Evolutionary conservation across 495 filamentous ascomycete species (phyloP).

Genomic region (Neurospora sp.): DNA sequence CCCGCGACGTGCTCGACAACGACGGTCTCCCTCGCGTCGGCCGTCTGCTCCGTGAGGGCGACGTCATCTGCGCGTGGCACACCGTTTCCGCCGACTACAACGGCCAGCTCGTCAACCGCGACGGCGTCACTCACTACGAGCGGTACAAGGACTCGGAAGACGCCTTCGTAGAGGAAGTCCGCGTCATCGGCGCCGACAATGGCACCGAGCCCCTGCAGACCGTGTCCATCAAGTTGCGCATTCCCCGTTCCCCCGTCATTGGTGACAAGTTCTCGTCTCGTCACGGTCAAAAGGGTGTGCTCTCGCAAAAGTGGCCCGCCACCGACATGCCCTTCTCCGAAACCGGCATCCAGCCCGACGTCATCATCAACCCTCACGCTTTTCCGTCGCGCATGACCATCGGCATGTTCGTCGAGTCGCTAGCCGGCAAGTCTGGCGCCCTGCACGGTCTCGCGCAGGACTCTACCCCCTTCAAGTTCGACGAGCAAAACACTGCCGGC

Average conservation of each 20-base stretch:
- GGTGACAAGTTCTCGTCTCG: slow-evolving; percentile 98
- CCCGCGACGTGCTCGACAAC: slow-evolving; percentile 61
- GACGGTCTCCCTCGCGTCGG: slow-evolving; percentile 82
- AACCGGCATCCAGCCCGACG: slow-evolving; percentile 89
- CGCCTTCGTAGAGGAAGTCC: slow-evolving; percentile 86
- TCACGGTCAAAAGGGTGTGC: slow-evolving; percentile 96
- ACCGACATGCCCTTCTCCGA: slow-evolving; percentile 97
- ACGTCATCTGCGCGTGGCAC: slow-evolving; percentile 79
- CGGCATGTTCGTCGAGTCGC: slow-evolving; percentile 96
- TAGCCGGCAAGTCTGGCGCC: slow-evolving; percentile 89
- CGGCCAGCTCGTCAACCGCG: slow-evolving; percentile 64
- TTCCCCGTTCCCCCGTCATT: slow-evolving; percentile 84
- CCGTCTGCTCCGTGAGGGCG: slow-evolving; percentile 61
- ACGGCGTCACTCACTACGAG: slow-evolving; percentile 70
- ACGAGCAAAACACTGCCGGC: slow-evolving; percentile 80
- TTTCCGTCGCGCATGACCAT: slow-evolving; percentile 99
- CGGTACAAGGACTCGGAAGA: slow-evolving; percentile 86
- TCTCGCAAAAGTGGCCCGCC: slow-evolving; percentile 90
- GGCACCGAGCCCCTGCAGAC: slow-evolving; percentile 75
- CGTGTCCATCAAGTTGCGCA: slow-evolving; percentile 82
- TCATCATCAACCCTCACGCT: slow-evolving; percentile 99
- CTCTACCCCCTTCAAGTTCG: slow-evolving; percentile 87
- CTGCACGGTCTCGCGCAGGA: slow-evolving; percentile 93
- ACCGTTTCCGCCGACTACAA: slow-evolving; percentile 70
- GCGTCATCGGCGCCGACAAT: slow-evolving; percentile 71